phyloP scores from a whole-genome alignment of 257 asterid species.

The Penstemon barbatus region DNA sequence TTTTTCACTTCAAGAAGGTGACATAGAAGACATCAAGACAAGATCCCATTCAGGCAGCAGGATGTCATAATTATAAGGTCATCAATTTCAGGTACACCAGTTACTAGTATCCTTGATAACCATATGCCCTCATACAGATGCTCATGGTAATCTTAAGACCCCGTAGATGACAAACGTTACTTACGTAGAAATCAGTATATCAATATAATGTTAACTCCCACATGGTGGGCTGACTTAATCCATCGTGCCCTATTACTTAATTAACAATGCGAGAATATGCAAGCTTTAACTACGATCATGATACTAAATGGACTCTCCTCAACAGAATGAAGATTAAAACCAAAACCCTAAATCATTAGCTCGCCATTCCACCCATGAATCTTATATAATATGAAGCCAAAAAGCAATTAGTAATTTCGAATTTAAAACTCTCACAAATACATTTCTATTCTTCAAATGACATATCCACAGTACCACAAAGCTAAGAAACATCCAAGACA shows the following conservation, averaged over 20 bases:
- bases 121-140: not conserved
- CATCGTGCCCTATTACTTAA: constrained; percentile 2
- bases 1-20: not conserved
- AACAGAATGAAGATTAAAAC: not conserved
- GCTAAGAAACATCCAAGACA: not conserved
- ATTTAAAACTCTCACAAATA: constrained; percentile 1
- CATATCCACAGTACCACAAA: not conserved
- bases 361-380: not conserved
- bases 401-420: not conserved
- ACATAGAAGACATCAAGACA: no score
- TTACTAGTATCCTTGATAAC: not conserved
- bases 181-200: not conserved
- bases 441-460: constrained; percentile 21
- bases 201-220: not conserved
- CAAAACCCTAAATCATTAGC: not conserved
- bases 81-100: not conserved
- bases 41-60: not conserved
- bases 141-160: constrained; percentile 14
- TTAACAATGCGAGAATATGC: constrained; percentile 13
- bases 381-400: not conserved
- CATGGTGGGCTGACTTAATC: constrained; percentile 6
- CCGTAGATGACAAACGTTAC: not conserved
- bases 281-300: not conserved
- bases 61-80: constrained; percentile 3
- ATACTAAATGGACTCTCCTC: not conserved